Percentiles rank a stretch among this genome's conserved stretches.
phyloP scores from a whole-genome alignment of 2,329 filamentous ascomycete species.

The Pyricularia grisea region DNA sequence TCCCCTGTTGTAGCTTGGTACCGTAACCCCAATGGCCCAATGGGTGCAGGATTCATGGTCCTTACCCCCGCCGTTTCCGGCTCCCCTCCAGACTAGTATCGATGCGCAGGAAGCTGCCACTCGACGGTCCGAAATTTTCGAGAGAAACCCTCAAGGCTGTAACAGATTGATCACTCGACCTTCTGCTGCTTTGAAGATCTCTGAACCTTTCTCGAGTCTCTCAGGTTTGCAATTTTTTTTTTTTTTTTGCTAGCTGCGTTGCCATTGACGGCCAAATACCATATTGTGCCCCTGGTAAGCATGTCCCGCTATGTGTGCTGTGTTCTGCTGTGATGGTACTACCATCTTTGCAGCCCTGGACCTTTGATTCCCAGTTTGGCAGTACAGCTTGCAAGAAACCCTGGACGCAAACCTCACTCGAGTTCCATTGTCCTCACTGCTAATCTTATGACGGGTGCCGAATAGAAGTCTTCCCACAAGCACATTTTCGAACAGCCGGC shows the following conservation, averaged over 20 bases:
- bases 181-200: slow-evolving; percentile 3
- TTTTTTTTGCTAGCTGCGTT: background rate
- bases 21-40: slow-evolving; percentile 1
- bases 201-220: background rate
- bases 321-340: background rate
- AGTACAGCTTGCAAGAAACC: background rate
- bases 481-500: background rate
- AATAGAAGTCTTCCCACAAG: background rate
- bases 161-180: slow-evolving; percentile 5
- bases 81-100: slow-evolving; percentile 8
- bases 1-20: background rate
- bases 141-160: background rate
- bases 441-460: background rate
- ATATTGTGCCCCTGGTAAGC: slow-evolving; percentile 2
- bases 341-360: background rate
- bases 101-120: slow-evolving; percentile 1
- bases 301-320: background rate
- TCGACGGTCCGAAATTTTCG: slow-evolving; percentile 5
- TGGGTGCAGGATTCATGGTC: background rate
- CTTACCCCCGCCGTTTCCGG: slow-evolving; percentile 4
- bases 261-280: background rate
- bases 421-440: background rate
- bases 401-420: background rate
- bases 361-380: background rate
- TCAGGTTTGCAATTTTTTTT: background rate